Percentiles rank a stretch among this genome's conserved stretches.
Conservation (phyloP, 1,139 yeast genomes). For the Wickerhamomyces sp. region DNA sequence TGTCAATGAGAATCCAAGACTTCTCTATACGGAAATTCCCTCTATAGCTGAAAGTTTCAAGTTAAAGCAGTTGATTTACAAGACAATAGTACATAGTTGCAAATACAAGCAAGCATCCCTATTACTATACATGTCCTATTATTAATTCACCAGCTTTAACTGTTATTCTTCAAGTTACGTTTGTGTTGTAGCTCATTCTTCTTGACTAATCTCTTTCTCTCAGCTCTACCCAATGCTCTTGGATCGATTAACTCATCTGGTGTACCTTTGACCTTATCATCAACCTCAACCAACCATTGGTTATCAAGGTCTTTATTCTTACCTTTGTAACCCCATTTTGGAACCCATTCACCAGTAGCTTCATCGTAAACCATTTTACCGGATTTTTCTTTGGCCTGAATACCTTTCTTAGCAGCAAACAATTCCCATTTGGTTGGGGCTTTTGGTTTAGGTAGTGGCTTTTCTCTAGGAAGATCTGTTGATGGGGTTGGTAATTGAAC, state of each 20-base stretch:
- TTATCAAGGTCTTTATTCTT: conserved; percentile 78
- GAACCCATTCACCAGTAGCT: conserved; percentile 89
- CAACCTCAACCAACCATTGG: conserved; percentile 96
- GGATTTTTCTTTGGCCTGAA: conserved; percentile 81
- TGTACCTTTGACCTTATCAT: conserved; percentile 63
- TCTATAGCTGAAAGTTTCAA: too few relatives aligned
- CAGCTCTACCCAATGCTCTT: conserved; percentile 71
- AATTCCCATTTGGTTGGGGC: conserved; percentile 95
- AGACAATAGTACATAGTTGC: background rate
- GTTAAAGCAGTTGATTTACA: too few relatives aligned
- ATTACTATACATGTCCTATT: background rate
- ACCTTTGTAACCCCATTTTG: conserved; percentile 98
- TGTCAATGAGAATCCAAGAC: too few relatives aligned
- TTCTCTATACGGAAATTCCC: too few relatives aligned
- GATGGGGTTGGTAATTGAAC: conserved; percentile 82
- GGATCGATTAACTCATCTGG: conserved; percentile 81
- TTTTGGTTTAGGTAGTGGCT: conserved; percentile 88
- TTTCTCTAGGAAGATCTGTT: conserved; percentile 87
- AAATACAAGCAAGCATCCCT: background rate
- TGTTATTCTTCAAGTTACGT: conserved; percentile 54
- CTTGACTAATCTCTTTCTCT: conserved; percentile 79
- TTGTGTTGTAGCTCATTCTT: conserved; percentile 86
- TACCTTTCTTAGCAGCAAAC: conserved; percentile 95
- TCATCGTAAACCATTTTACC: conserved; percentile 92
- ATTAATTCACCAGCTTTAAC: background rate